phyloP scores from a whole-genome alignment of 495 filamentous ascomycete species.

The Lasiosphaeria miniovina region DNA sequence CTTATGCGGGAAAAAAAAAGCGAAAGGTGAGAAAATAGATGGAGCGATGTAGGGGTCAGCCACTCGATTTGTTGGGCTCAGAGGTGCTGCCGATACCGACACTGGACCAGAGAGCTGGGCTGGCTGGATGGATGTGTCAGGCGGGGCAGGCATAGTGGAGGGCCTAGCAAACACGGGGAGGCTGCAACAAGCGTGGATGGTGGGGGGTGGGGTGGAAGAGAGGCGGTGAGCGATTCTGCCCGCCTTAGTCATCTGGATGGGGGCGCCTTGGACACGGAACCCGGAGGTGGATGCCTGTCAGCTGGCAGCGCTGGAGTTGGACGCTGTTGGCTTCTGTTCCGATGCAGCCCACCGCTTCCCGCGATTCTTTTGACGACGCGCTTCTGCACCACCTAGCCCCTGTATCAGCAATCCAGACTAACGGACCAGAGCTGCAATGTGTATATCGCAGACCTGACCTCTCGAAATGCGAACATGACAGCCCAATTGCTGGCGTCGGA shows the following conservation, averaged over 20 bases:
- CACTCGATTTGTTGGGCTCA: background rate
- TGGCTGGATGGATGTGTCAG: background rate
- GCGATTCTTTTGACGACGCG: conserved; percentile 9
- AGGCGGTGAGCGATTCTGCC: conserved; percentile 25
- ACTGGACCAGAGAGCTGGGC: background rate
- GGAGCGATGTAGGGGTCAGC: conserved; percentile 1
- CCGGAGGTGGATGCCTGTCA: too few relatives aligned
- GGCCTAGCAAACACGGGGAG: background rate
- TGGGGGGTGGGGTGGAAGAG: conserved; percentile 11
- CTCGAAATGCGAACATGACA: conserved; percentile 67
- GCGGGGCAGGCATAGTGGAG: background rate
- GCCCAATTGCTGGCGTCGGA: conserved; percentile 86
- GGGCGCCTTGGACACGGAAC: too few relatives aligned
- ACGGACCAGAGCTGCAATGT: background rate
- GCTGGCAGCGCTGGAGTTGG: too few relatives aligned
- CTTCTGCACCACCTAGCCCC: conserved; percentile 10
- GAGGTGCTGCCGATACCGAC: background rate
- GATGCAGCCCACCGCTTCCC: too few relatives aligned
- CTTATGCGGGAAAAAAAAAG: background rate
- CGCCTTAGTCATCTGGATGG: conserved; percentile 16
- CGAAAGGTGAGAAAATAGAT: background rate
- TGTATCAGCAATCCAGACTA: background rate
- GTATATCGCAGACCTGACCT: background rate
- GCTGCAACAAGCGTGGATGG: background rate
- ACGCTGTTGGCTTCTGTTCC: too few relatives aligned